Evolutionary conservation across 768 basidiomycete species (phyloP), one percentile per base, ranked within the genome.

Genomic region (Podaxis sp.): DNA sequence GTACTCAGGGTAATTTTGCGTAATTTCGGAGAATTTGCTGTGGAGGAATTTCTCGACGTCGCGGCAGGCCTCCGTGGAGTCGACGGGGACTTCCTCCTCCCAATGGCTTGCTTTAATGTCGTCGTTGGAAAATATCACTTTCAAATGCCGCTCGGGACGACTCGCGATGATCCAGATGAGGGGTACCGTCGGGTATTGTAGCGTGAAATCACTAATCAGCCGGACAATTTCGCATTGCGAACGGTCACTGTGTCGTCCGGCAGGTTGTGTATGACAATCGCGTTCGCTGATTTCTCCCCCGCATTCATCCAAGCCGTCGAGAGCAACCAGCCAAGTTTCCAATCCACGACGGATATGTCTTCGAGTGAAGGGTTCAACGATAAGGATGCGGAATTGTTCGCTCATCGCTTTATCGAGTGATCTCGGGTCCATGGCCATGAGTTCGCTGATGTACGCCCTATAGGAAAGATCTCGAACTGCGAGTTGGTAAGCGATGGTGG

Each of bases 281-380:
- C 43, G 38, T 3, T 51, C 49, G n/a, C 41, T 41, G 25, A 25
- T 25, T 25, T 25, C 25, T n/a, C 52, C 65, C 0, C 63, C 55
- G 22, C 72, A 72, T 56, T 72, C 70, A 46, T 74, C 73, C 2
- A 74, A 54, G 1, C 71, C 72, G 49, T 74, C 73, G n/a, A 57
- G 24, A n/a, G 41, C 73, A 65, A 27, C 69, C 49, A 13, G 69
- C 58, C 33, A 66, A 8, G 9, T 37, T n/a, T 46, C 53, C 17
- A 9, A 33, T 7, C 41, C 43, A 2, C 13, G 15, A 4, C 41
- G 56, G 11, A 57, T 29, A 2, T 57, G 40, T n/a, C 41, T 13
- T 6, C 17, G 12, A 54, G 29, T 17, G 11, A 67, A 54, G 1
- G 69, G 64, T 22, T 66, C 53, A 6, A 65, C 40, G 5, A 70